Base-by-base conservation (phyloP, 257 asterid species). In the Capsicum baccatum region DNA sequence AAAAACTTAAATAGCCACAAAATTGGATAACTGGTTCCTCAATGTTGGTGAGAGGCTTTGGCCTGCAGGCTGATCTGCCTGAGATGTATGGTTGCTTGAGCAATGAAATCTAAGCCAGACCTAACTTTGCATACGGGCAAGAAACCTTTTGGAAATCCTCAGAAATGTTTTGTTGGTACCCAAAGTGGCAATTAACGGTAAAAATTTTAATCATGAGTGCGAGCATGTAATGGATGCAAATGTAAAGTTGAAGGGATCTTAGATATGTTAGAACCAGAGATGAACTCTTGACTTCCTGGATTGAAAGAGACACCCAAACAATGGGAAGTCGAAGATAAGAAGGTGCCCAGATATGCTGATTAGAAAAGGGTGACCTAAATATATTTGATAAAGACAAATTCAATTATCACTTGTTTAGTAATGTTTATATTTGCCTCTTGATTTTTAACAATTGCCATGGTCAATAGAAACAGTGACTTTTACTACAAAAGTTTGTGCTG, bases 31-130 rank as follows among this genome's bases (percentile, higher is more conserved):
- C 59, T 48, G 59, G 80, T 73, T 33, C 58, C n/a, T 47, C 59
- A 73, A 11, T n/a, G 80, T 73, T 64, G n/a, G 71, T 73, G 59
- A 59, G 58, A 47, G 80, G 42, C 12, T 68, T 48, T 16, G 80
- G 42, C 42, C 7, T 47, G 80, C 80, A 17, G 59, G 42, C 80
- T 48, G 39, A 48, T 47, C 80, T 19, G 11, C 39, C 59, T 73
- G 59, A 73, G 15, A 47, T 48, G 2, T 73, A 47, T 73, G 80
- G 59, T 8, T 3, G 11, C 58, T 73, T 73, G 17, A 73, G n/a
- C 80, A 11, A 70, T 70, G 15, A 70, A 70, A 70, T 17, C 56
- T 47, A n/a, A n/a, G n/a, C 80, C 80, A 48, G 59, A 19, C 58
- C 58, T 47, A 19, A 73, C 80, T 48, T 48, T 73, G 57, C 55